These are phyloP conservation scores for Austroboletus eburneus DNA, from an alignment of 768 basidiomycete species.

Conservation along the genomic window DNA sequence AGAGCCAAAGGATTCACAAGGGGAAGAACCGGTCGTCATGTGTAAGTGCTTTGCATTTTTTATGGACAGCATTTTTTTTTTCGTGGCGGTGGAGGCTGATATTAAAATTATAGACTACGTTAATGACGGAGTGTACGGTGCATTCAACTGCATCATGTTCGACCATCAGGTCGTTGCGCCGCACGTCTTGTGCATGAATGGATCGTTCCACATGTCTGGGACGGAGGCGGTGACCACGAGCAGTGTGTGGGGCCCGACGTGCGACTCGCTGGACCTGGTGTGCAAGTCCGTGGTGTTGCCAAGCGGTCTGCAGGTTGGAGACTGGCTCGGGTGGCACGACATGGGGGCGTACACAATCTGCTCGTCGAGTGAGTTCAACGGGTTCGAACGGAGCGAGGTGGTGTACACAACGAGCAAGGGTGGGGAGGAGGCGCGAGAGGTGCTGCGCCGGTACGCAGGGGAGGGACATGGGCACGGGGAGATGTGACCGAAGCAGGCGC, in stretches of 20 bases:
- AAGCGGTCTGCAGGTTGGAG: constrained; percentile 74
- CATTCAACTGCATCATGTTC: constrained; percentile 96
- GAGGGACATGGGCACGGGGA: constrained; percentile 36
- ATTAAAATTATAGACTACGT: constrained; percentile 73
- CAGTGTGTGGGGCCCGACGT: constrained; percentile 98
- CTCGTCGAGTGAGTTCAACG: constrained; percentile 95
- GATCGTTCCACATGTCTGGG: constrained; percentile 46
- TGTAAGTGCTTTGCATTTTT: constrained; percentile 54
- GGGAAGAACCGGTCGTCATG: constrained; percentile 66
- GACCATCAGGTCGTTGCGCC: constrained; percentile 94
- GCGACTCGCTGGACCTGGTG: constrained; percentile 96
- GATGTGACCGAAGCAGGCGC: not conserved
- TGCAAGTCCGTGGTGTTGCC: constrained; percentile 61
- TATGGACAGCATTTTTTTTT: not conserved
- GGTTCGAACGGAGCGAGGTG: constrained; percentile 77
- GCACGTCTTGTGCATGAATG: constrained; percentile 65
- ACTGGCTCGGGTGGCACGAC: constrained; percentile 96
- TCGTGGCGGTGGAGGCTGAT: not conserved
- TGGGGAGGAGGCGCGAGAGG: constrained; percentile 49
- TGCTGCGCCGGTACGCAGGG: constrained; percentile 47
- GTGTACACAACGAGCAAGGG: constrained; percentile 69
- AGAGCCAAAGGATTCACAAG: constrained; percentile 20
- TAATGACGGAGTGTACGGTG: constrained; percentile 98
- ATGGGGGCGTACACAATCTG: constrained; percentile 99
- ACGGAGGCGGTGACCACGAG: constrained; percentile 45